Conservation (phyloP, 140 eudicot genomes). For the Anethum foeniculum region DNA sequence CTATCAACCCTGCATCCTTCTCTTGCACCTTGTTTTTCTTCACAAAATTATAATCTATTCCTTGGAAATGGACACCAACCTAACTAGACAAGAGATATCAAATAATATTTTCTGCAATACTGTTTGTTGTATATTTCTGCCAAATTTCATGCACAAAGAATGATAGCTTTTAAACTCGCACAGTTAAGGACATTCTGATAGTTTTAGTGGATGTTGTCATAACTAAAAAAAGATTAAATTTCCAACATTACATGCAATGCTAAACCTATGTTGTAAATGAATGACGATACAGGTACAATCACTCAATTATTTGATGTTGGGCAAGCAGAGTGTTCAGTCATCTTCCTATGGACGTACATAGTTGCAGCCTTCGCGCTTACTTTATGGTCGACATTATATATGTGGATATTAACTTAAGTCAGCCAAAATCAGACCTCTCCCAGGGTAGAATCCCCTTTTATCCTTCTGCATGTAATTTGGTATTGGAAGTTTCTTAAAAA, state of each 20-base stretch:
- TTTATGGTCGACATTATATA: conserved; percentile 70
- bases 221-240: neutral
- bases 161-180: neutral
- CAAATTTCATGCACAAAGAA: neutral
- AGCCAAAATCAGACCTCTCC: neutral
- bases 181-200: neutral
- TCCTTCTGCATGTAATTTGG: neutral
- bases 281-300: conserved; percentile 68
- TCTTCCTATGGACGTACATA: conserved; percentile 80
- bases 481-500: too few species aligned
- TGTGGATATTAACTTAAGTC: conserved; percentile 68
- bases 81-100: neutral
- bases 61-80: neutral
- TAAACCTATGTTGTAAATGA: neutral
- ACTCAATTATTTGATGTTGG: conserved; percentile 73
- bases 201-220: neutral
- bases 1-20: neutral
- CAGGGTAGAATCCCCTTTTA: neutral
- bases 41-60: neutral
- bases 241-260: neutral
- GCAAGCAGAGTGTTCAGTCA: conserved; percentile 84
- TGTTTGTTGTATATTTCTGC: neutral
- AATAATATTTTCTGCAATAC: neutral
- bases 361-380: conserved; percentile 64
- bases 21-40: neutral